Conservation (phyloP, 768 basidiomycete genomes). For the Ephemerocybe angulata region DNA sequence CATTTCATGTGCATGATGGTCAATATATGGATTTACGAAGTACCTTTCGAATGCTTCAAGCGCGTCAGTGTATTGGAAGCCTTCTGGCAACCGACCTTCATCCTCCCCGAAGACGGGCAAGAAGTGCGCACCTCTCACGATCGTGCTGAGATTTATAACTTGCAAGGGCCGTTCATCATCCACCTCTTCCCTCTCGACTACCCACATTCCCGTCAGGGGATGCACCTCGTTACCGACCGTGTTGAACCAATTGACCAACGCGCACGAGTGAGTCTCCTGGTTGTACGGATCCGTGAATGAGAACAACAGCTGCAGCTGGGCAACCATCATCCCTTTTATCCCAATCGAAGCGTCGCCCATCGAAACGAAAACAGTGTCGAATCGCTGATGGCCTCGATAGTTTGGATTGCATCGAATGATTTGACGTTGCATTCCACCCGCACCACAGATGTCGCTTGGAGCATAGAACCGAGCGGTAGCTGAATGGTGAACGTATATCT, state of each 20-base stretch:
- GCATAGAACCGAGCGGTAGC: conserved; percentile 24
- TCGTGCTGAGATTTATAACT: conserved; percentile 15
- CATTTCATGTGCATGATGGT: neutral
- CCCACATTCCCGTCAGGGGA: conserved; percentile 32
- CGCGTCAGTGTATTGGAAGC: conserved; percentile 17
- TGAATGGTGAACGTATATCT: conserved; percentile 23
- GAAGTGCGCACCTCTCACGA: neutral
- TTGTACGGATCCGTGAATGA: conserved; percentile 7
- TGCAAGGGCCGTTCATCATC: conserved; percentile 10
- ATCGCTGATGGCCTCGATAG: conserved; percentile 15
- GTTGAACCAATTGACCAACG: conserved; percentile 27
- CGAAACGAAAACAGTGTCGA: conserved; percentile 29
- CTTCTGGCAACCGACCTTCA: conserved; percentile 9
- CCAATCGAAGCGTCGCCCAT: conserved; percentile 15
- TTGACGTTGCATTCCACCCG: conserved; percentile 25
- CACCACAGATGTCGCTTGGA: conserved; percentile 28
- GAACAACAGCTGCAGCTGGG: neutral
- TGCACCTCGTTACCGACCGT: conserved; percentile 14
- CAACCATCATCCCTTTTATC: conserved; percentile 14
- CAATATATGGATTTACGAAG: neutral
- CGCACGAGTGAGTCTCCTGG: conserved; percentile 15
- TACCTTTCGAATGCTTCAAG: neutral
- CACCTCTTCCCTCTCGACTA: conserved; percentile 19
- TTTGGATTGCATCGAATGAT: conserved; percentile 24
- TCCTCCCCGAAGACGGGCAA: conserved; percentile 21